Conservation (phyloP, 176 grass and related monocot species). For the Pontederia paniculata region DNA sequence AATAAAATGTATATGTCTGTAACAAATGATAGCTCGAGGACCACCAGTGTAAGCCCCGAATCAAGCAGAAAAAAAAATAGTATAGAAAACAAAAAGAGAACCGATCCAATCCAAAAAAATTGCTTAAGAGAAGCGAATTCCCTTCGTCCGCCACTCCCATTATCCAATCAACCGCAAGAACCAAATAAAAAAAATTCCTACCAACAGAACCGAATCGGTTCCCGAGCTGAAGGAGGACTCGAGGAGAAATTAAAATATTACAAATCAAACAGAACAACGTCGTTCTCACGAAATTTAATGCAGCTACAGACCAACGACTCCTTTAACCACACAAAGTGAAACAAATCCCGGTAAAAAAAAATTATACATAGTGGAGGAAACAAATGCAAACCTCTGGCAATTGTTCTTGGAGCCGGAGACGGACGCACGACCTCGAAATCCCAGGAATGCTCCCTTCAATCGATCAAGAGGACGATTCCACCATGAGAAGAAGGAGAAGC, state of each 20-base stretch:
- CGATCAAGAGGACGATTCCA: too few species aligned
- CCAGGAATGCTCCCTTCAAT: too few species aligned
- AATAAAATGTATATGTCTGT: too few species aligned
- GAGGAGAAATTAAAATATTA: background rate
- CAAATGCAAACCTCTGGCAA: background rate
- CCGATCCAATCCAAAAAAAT: too few species aligned
- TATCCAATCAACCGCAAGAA: background rate
- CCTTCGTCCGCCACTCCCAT: background rate
- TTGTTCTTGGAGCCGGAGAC: too few species aligned
- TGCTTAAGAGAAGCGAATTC: background rate
- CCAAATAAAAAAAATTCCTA: background rate
- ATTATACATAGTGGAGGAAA: background rate
- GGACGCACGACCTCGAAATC: too few species aligned
- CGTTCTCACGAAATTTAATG: background rate
- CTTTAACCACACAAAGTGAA: too few species aligned
- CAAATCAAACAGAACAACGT: background rate
- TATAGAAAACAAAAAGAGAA: too few species aligned
- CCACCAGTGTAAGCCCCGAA: too few species aligned
- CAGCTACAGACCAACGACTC: background rate
- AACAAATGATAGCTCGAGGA: too few species aligned
- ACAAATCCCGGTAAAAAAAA: background rate
- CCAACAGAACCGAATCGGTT: slow-evolving; percentile 5
- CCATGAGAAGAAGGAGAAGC: too few species aligned
- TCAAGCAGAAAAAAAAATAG: too few species aligned
- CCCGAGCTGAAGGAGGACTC: background rate